These are phyloP conservation scores for Auricularia sp. DNA, from an alignment of 768 basidiomycete species.

Conservation along the genomic window DNA sequence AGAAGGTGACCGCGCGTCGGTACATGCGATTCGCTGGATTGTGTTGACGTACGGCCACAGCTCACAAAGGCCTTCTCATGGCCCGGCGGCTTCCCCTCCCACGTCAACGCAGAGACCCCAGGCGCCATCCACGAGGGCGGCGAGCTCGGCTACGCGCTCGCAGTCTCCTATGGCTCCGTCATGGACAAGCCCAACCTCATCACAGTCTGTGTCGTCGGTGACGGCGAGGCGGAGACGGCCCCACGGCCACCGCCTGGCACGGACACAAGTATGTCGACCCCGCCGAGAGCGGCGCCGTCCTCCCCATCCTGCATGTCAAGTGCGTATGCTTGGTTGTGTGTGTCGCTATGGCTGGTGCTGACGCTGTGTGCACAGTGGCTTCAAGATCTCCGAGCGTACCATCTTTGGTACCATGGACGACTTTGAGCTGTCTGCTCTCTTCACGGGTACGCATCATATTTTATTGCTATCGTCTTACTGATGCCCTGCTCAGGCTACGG, in stretches of 20 bases:
- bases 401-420: constrained; percentile 88
- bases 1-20: constrained; percentile 6
- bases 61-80: constrained; percentile 69
- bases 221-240: constrained; percentile 78
- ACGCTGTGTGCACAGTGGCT: constrained; percentile 29
- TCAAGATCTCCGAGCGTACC: constrained; percentile 86
- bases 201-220: constrained; percentile 73
- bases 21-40: constrained; percentile 27
- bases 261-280: constrained; percentile 87
- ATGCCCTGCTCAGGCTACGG: constrained; percentile 53
- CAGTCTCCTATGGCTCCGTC: constrained; percentile 77
- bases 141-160: constrained; percentile 82
- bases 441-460: constrained; percentile 39
- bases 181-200: constrained; percentile 89
- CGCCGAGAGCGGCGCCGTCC: constrained; percentile 76
- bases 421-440: constrained; percentile 65
- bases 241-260: constrained; percentile 68
- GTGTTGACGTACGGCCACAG: constrained; percentile 25
- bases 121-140: constrained; percentile 89
- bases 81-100: constrained; percentile 79
- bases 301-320: constrained; percentile 85
- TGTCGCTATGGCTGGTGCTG: not conserved
- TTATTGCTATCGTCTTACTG: not conserved
- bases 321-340: not conserved
- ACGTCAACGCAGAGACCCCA: constrained; percentile 60